Evolutionary conservation across 2,329 filamentous ascomycete genomes (phyloP).

Genomic region (Triangularia setosa): DNA sequence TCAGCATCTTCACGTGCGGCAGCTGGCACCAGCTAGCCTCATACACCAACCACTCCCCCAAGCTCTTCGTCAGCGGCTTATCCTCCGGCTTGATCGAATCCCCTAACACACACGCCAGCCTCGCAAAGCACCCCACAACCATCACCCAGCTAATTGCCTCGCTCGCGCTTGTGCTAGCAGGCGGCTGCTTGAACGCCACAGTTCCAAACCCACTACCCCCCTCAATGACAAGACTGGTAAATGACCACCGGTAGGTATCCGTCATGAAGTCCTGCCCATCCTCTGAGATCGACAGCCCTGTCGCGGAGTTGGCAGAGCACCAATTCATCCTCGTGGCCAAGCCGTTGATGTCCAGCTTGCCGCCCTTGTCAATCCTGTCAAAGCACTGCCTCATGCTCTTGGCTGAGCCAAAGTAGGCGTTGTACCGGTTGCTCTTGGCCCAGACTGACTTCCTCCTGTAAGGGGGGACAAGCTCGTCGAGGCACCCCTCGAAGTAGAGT

Average conservation of each 20-base stretch:
- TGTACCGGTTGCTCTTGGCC: constrained; percentile 27
- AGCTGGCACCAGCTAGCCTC: constrained; percentile 19
- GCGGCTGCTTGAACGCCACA: constrained; percentile 25
- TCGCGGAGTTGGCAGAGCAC: constrained; percentile 20
- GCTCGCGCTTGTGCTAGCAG: constrained; percentile 13
- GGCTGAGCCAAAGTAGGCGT: constrained; percentile 17
- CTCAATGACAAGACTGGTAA: constrained; percentile 15
- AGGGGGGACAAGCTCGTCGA: constrained; percentile 25
- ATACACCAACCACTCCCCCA: constrained; percentile 24
- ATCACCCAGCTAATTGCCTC: constrained; percentile 23
- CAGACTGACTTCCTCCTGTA: constrained; percentile 22
- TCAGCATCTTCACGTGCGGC: constrained; percentile 15
- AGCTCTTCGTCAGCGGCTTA: constrained; percentile 13
- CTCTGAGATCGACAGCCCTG: constrained; percentile 18
- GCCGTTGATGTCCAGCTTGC: constrained; percentile 1
- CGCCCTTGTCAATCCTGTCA: constrained; percentile 12
- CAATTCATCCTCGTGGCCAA: constrained; percentile 23
- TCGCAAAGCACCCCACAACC: constrained; percentile 25
- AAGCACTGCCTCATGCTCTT: constrained; percentile 18
- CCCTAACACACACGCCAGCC: constrained; percentile 19
- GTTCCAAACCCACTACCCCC: constrained; percentile 15
- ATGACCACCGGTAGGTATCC: constrained; percentile 23
- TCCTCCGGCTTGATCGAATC: constrained; percentile 12
- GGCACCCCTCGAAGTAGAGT: constrained; percentile 27
- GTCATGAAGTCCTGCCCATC: constrained; percentile 19